Conservation (phyloP, 2,329 filamentous ascomycete genomes). For the Sclerotinia glacialis region DNA sequence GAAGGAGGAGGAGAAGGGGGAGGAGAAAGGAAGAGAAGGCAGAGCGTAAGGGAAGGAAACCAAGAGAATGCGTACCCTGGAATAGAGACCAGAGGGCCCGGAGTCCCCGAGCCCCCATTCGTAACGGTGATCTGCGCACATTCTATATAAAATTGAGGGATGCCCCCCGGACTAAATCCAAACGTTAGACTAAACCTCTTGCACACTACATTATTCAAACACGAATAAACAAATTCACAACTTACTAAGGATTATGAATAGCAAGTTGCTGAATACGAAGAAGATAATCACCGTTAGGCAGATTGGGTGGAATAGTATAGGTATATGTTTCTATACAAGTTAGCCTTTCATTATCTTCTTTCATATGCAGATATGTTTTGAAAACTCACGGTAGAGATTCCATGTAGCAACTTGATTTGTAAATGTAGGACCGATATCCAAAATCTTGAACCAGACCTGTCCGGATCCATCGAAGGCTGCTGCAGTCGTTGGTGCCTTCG, state of each 20-base stretch:
- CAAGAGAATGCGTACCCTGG: conserved; percentile 27
- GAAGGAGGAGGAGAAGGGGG: not conserved
- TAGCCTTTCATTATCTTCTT: not conserved
- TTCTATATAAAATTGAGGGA: conserved; percentile 37
- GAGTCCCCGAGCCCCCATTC: conserved; percentile 33
- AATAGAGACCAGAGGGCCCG: conserved; percentile 34
- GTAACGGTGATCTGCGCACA: conserved; percentile 38
- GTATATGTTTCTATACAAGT: conserved; percentile 33
- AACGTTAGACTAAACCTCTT: not conserved
- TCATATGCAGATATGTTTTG: not conserved
- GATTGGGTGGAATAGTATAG: conserved; percentile 33
- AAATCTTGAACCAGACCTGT: conserved; percentile 42
- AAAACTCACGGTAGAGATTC: conserved; percentile 33
- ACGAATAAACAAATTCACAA: not conserved
- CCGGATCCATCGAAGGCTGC: conserved; percentile 41
- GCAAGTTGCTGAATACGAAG: conserved; percentile 37
- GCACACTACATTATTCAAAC: too few relatives aligned
- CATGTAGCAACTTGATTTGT: conserved; percentile 30
- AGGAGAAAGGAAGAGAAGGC: not conserved
- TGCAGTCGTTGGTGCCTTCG: conserved; percentile 40
- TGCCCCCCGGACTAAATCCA: conserved; percentile 28
- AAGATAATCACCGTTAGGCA: conserved; percentile 37
- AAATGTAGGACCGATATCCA: conserved; percentile 39
- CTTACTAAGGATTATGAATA: conserved; percentile 36
- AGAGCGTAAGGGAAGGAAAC: conserved; percentile 14